Percentiles rank a stretch among this genome's conserved stretches.
Evolutionary conservation across 1,284 basidiomycete genomes (phyloP).

Genomic region (Moesziomyces sp.): DNA sequence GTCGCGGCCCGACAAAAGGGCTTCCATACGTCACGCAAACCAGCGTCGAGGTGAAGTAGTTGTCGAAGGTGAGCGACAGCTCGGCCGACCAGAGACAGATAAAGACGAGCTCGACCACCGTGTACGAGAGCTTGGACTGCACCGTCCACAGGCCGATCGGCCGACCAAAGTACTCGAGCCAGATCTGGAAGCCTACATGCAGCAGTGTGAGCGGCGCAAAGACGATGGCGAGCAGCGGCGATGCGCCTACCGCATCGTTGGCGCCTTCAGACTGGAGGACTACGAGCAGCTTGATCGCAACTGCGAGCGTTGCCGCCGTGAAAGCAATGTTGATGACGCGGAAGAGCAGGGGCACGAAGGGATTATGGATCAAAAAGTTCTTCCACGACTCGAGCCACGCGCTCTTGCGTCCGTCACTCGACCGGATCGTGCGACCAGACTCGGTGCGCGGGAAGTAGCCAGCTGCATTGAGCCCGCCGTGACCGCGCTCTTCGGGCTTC

Average conservation of each 20-base stretch:
- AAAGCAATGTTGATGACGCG: constrained; percentile 85
- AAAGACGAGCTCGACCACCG: constrained; percentile 75
- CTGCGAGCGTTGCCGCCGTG: constrained; percentile 80
- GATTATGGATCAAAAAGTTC: constrained; percentile 64
- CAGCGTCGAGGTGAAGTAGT: constrained; percentile 86
- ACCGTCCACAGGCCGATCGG: constrained; percentile 84
- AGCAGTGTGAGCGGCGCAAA: constrained; percentile 84
- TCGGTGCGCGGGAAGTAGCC: constrained; percentile 57
- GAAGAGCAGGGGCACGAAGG: constrained; percentile 75
- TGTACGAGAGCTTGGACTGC: constrained; percentile 63
- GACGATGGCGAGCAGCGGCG: constrained; percentile 83
- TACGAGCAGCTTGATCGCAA: constrained; percentile 80
- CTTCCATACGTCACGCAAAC: constrained; percentile 72
- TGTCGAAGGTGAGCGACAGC: constrained; percentile 86
- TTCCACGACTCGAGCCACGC: constrained; percentile 52
- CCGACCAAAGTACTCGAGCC: constrained; percentile 83
- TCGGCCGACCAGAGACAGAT: constrained; percentile 93
- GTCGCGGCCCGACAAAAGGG: constrained; percentile 73
- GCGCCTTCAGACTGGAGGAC: constrained; percentile 73
- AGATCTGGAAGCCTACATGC: constrained; percentile 76
- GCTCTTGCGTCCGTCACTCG: constrained; percentile 14
- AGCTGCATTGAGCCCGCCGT: constrained; percentile 32
- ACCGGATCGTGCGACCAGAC: constrained; percentile 31
- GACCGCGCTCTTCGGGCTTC: constrained; percentile 54
- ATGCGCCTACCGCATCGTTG: constrained; percentile 81